Evolutionary conservation across 257 asterid genomes (phyloP).

Genomic region (Nicotiana obtusifolia): DNA sequence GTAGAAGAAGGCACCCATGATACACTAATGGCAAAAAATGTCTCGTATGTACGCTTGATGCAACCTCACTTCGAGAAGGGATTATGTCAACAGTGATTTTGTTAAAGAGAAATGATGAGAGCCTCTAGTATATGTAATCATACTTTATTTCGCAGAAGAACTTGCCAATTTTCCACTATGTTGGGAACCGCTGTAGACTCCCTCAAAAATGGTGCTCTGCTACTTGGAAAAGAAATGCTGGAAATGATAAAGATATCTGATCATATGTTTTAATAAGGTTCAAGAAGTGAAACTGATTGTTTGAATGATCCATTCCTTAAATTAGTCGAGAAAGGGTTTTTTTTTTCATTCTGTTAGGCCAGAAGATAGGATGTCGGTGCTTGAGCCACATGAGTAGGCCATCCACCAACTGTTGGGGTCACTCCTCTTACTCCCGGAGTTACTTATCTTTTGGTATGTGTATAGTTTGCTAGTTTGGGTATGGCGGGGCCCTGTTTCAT

Average conservation of each 20-base stretch:
- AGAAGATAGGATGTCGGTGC: background rate
- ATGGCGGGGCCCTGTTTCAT: too few species aligned
- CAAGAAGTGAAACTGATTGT: background rate
- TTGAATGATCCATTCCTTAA: background rate
- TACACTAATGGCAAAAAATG: conserved; percentile 55
- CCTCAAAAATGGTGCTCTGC: background rate
- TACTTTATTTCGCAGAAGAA: too few species aligned
- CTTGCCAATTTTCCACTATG: too few species aligned
- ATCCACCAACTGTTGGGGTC: too few species aligned
- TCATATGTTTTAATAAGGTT: background rate
- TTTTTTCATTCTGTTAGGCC: too few species aligned
- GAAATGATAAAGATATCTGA: background rate
- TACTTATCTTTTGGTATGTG: too few species aligned
- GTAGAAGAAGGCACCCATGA: conserved; percentile 93
- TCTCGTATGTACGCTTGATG: conserved; percentile 83
- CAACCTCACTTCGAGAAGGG: conserved; percentile 95
- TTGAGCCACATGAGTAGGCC: too few species aligned
- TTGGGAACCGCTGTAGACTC: background rate
- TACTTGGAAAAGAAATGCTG: background rate
- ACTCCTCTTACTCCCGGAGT: too few species aligned
- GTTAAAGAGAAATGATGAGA: conserved; percentile 21
- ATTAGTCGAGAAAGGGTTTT: background rate
- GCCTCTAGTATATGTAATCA: too few species aligned
- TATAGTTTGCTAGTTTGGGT: too few species aligned
- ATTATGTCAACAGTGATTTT: conserved; percentile 64